Base-by-base conservation (phyloP, 148 eudicot genomes). In the Rhododendron ferrugineum region DNA sequence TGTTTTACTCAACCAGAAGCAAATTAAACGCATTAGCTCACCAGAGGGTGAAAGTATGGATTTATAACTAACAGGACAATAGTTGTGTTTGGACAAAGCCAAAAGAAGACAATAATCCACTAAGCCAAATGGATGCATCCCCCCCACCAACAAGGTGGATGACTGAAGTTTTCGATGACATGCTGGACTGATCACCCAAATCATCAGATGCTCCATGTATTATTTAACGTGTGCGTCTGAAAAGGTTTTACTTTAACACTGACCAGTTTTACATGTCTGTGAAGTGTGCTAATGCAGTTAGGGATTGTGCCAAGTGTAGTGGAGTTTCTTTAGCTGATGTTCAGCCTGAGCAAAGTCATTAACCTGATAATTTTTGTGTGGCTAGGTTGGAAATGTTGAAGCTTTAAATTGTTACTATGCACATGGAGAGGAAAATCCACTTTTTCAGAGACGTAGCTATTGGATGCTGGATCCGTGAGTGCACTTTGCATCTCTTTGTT, bases 391-490 rank as follows among this genome's bases (percentile, higher is more conserved):
- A 88, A 95, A 90, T 89, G 91, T 81, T 86, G 96, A 95, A 90
- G 98, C 96, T 86, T 87, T 97, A 84, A 94, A 95, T 84, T 97
- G 99, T 89, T 97, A 97, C 80, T 97, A 97, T 88, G 98, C 98
- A 28, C 95, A 93, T 88, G 98, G 99, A 82, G 96, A 91, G 85
- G 89, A 89, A 30, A 93, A 92, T 82, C 94, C 92, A 10, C 89
- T 85, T 85, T 95, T 97, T 85, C 98, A 94, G 89, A 91, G 99
- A 85, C 98, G 99, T 68, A 93, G 96, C 92, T 97, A 88, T 86
- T 97, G 99, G 99, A 95, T 97, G 92, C 84, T 97, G 88, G 96
- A 97, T 79, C 92, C 92, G 99, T 97, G 89, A 95, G 99, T 94
- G 50, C 84, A 62, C 81, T 88, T 82, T 80, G 20, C 13, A 16